Conservation (phyloP, 495 filamentous ascomycete species). For the Hypoxylon crocopeplum region DNA sequence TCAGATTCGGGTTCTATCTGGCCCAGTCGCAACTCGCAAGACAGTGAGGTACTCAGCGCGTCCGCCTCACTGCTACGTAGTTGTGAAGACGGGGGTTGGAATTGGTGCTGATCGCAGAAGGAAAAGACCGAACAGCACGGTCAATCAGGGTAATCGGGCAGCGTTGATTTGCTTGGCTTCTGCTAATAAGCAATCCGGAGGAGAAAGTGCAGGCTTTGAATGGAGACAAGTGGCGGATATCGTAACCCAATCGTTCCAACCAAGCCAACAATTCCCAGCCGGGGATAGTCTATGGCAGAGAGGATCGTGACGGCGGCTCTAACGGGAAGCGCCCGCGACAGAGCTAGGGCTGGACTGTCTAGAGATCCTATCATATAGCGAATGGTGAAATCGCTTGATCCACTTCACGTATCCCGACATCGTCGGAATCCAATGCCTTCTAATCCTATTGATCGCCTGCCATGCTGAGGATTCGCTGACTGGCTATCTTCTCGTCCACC, state of each 20-base stretch:
- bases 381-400: constrained; percentile 12
- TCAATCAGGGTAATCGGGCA: constrained; percentile 29
- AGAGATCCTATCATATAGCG: too few species aligned
- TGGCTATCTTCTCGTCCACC: constrained; percentile 10
- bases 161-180: constrained; percentile 17
- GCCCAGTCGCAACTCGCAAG: constrained; percentile 4
- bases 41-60: constrained; percentile 17
- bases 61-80: constrained; percentile 30
- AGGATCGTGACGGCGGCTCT: constrained; percentile 26
- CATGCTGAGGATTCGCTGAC: constrained; percentile 1
- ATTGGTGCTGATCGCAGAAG: constrained; percentile 8
- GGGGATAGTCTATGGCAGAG: constrained; percentile 6
- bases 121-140: constrained; percentile 9
- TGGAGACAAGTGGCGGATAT: constrained; percentile 46
- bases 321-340: constrained; percentile 26
- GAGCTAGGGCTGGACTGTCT: constrained; percentile 11
- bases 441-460: constrained; percentile 8
- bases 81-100: too few species aligned
- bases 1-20: constrained; percentile 5
- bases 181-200: constrained; percentile 18
- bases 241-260: constrained; percentile 36
- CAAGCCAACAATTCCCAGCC: constrained; percentile 24
- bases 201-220: constrained; percentile 36
- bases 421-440: constrained; percentile 3
- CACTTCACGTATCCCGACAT: constrained; percentile 11